phyloP scores from a whole-genome alignment of 2,329 filamentous ascomycete species.

The Alternaria dauci region DNA sequence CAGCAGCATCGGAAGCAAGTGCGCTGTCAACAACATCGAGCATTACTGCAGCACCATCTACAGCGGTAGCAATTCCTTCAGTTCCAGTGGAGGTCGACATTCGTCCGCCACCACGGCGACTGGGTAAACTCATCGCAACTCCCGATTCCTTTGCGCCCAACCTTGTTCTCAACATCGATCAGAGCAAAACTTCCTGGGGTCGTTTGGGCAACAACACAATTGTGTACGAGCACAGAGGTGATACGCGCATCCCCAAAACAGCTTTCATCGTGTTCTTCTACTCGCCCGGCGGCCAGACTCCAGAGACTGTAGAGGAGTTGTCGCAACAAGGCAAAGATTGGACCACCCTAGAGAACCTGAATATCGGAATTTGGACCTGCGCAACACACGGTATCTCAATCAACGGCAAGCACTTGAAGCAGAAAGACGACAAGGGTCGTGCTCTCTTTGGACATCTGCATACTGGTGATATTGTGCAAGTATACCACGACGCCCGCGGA shows the following conservation, averaged over 20 bases:
- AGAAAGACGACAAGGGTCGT: conserved; percentile 60
- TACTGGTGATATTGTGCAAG: conserved; percentile 77
- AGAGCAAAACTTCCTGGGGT: conserved; percentile 79
- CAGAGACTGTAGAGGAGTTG: conserved; percentile 62
- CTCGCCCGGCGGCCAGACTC: conserved; percentile 71
- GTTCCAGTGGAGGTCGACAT: conserved; percentile 43
- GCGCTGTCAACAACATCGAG: conserved; percentile 25
- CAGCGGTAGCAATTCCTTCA: conserved; percentile 30
- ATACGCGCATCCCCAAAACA: conserved; percentile 80
- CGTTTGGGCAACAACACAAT: conserved; percentile 73
- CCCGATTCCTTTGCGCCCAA: conserved; percentile 71
- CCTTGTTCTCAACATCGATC: conserved; percentile 68
- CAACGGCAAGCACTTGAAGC: conserved; percentile 73
- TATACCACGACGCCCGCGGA: conserved; percentile 66
- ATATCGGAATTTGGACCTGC: conserved; percentile 80
- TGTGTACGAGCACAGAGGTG: conserved; percentile 67
- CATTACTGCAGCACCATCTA: conserved; percentile 25
- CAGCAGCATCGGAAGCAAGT: conserved; percentile 33
- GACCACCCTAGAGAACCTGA: conserved; percentile 63
- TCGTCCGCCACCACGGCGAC: conserved; percentile 52
- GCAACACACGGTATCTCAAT: conserved; percentile 78
- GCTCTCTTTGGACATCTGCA: conserved; percentile 72
- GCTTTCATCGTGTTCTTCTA: conserved; percentile 74
- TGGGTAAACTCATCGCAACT: conserved; percentile 73
- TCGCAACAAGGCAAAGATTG: conserved; percentile 61